Base-by-base conservation (phyloP, 176 grass and related monocot genomes). In the Pontederia crassipes region DNA sequence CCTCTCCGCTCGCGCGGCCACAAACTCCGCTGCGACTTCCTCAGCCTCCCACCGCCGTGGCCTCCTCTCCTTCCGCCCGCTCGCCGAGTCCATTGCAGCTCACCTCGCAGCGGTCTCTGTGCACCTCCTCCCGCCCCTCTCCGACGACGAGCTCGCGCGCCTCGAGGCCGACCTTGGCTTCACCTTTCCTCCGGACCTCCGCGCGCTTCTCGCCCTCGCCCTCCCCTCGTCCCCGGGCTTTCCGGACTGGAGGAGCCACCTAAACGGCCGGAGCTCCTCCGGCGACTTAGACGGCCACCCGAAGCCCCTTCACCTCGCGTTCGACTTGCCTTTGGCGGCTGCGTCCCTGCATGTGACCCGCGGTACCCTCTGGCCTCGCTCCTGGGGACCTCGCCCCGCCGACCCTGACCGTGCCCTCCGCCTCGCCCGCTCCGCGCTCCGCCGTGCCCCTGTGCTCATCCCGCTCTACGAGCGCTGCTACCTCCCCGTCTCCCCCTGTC, bases 381-480 rank as follows among this genome's bases (percentile, higher is more conserved):
- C 77, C 48, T 92, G 88, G 88, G 93, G 88, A 0, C 61, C 74
- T 0, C 67, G 77, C 47, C 84, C 93, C 0, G 72, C 88, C 10
- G 84, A 92, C 61, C 72, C 77, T 12, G 82, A 92, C 52, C 87
- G 93, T 26, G 88, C 88, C 0, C 68, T 75, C 48, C 67, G 77
- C 1, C 71, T 88, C 8, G 93, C 88, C 0, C 84, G 88, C 52
- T 59, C 93, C 17, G 81, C 93, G 57, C 57, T 98, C 8, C 88
- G 84, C 45, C 84, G 88, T 10, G 76, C 88, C 14, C 88, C 93
- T 29, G 45, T 81, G 27, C 77, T 98, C 12, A 81, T 89, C 17
- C 93, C 87, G 20, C 79, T 98, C 46, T 92, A 92, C 71, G 93
- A 92, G 52, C 84, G 93, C 1, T 92, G 93, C 71, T 98, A 89